These are phyloP conservation scores for Auriculariales sp. DNA, from an alignment of 768 basidiomycete genomes.

Conservation along the genomic window DNA sequence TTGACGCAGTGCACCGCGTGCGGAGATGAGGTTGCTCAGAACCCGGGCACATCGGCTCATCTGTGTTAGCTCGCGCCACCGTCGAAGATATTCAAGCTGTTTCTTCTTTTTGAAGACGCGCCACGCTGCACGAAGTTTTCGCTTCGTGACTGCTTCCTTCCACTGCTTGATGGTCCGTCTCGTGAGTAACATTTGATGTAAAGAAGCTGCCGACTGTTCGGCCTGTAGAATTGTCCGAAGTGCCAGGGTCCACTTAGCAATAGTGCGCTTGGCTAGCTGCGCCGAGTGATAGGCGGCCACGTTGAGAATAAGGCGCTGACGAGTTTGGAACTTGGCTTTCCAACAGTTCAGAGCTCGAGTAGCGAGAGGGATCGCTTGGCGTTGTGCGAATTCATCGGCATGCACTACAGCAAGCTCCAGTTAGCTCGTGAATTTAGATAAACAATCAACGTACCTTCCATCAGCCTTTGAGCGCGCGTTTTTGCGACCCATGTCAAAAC, in stretches of 20 bases:
- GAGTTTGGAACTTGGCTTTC: slow-evolving; percentile 13
- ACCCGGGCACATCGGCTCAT: not conserved
- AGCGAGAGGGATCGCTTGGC: slow-evolving; percentile 6
- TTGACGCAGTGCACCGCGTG: not conserved
- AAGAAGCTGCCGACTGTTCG: slow-evolving; percentile 38
- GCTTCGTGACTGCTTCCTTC: not conserved
- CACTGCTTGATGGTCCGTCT: slow-evolving; percentile 17
- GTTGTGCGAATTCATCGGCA: slow-evolving; percentile 3
- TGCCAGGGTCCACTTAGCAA: slow-evolving; percentile 41
- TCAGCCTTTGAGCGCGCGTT: slow-evolving; percentile 22
- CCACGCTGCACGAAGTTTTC: not conserved
- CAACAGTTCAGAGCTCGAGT: not conserved
- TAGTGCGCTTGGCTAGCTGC: slow-evolving; percentile 23
- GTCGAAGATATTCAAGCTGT: not conserved
- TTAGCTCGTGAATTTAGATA: slow-evolving; percentile 27
- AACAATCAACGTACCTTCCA: slow-evolving; percentile 43
- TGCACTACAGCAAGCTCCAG: slow-evolving; percentile 14
- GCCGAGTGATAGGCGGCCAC: slow-evolving; percentile 35
- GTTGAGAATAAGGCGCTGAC: slow-evolving; percentile 30
- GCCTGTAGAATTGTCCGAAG: slow-evolving; percentile 34
- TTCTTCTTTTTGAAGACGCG: not conserved
- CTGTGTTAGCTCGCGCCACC: not conserved
- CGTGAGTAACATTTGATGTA: slow-evolving; percentile 34
- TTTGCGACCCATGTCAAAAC: slow-evolving; percentile 38
- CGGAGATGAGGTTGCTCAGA: not conserved